phyloP scores from a whole-genome alignment of 164 flowering plant genomes.

The Tinospora cordifolia region DNA sequence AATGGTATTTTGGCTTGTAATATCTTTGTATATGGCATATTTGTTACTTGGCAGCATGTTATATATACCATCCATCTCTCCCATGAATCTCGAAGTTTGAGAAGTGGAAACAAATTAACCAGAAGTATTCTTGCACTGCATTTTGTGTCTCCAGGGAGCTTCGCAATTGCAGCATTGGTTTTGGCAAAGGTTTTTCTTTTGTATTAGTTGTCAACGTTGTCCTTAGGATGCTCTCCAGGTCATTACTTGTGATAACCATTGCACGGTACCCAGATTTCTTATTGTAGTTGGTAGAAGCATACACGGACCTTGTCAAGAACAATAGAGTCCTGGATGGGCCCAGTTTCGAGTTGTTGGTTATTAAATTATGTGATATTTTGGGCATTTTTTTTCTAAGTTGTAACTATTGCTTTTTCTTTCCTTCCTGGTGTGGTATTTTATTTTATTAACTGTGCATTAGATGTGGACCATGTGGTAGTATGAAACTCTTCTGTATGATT shows the following conservation, averaged over 20 bases:
- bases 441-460: no score
- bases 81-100: no score
- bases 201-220: background rate
- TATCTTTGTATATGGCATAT: background rate
- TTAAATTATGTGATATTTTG: no score
- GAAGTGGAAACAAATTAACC: background rate
- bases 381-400: no score
- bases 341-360: no score
- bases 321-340: no score
- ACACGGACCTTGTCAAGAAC: no score
- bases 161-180: background rate
- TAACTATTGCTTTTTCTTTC: no score
- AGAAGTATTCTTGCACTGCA: background rate
- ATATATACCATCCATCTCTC: no score
- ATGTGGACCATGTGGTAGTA: no score
- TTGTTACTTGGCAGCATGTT: background rate
- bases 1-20: background rate
- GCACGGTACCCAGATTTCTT: background rate
- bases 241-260: background rate
- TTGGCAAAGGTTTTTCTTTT: background rate
- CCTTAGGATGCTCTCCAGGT: background rate
- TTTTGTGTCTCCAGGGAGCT: background rate
- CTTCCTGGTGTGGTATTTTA: no score
- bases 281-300: background rate
- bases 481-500: no score